Evolutionary conservation across 2,329 filamentous ascomycete species (phyloP), one percentile per base, ranked within the genome.

Genomic region (Ascomycota sp.): DNA sequence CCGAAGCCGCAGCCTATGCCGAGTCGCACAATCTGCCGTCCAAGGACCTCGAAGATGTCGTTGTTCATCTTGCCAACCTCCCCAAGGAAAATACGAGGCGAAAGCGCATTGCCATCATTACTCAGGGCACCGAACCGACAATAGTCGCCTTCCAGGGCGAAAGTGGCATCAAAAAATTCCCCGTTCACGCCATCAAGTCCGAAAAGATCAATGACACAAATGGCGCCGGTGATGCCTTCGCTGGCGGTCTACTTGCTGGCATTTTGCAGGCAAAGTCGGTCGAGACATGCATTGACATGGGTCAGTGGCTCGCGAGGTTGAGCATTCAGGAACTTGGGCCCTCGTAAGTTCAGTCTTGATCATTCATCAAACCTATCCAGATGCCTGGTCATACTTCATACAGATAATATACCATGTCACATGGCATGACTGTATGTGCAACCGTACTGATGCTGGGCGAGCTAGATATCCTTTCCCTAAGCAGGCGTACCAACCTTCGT

Each of bases 251-350:
- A 58, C 65, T 81, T 33, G 89, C 89, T 31, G 89, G 85, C 48
- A 63, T 95, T 38, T 75, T 93, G 37, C 65, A 86, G 55, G 82
- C 78, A 54, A 80, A 89, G 62, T 52, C 70, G 32, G 65, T 98
- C 30, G 74, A 78, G 44, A 70, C 74, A 40, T 68, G 68, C 46
- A 67, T 98, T 43, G 79, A 94, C 53, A 80, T 89, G 68, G 89
- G 89, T 39, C 85, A 94, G 59, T 98, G 89, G 89, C 69, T 98
- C 40, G 89, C 89, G 29, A 76, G 77, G 48, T 64, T 93, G 46
- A 89, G 83, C 65, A 86, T 98, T 53, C 75, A 86, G 61, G 85
- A 95, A 60, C 64, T 94, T 44, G 89, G 89, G 45, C 85, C 86
- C 57, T 89, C 83, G 77, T 95, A 76, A 66, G 79, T 21, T 20